Conservation (phyloP, 2,329 filamentous ascomycete genomes). For the Fusarium incarnatum region DNA sequence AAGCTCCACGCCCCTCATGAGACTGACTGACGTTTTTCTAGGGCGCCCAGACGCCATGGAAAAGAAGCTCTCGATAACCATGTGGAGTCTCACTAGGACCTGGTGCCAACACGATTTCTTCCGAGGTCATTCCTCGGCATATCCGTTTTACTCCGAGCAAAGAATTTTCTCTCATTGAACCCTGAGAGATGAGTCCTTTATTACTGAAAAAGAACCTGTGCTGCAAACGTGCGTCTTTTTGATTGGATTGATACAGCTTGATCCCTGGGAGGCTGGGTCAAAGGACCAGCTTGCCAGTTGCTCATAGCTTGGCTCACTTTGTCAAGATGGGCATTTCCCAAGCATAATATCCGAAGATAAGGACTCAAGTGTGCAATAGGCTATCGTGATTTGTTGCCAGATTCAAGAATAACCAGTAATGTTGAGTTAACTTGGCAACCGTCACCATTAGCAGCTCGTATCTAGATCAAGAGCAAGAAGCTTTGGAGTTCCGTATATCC, state of each 20-base stretch:
- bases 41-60: conserved; percentile 21
- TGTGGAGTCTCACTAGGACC: conserved; percentile 20
- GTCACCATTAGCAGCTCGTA: background rate
- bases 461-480: background rate
- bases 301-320: background rate
- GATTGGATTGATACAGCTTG: conserved; percentile 20
- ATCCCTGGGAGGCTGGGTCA: conserved; percentile 2
- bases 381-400: background rate
- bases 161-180: background rate
- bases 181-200: conserved; percentile 14
- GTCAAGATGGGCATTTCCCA: background rate
- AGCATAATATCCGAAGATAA: background rate
- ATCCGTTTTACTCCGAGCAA: conserved; percentile 31
- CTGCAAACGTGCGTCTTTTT: conserved; percentile 28
- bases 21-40: conserved; percentile 27
- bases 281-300: conserved; percentile 1
- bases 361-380: background rate
- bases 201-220: conserved; percentile 5
- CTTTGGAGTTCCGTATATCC: conserved; percentile 6
- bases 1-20: conserved; percentile 29
- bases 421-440: background rate
- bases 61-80: conserved; percentile 21
- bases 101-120: conserved; percentile 29
- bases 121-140: conserved; percentile 31
- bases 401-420: background rate